Base-by-base conservation (phyloP, 441 rosid genomes). In the Populus hybrid region DNA sequence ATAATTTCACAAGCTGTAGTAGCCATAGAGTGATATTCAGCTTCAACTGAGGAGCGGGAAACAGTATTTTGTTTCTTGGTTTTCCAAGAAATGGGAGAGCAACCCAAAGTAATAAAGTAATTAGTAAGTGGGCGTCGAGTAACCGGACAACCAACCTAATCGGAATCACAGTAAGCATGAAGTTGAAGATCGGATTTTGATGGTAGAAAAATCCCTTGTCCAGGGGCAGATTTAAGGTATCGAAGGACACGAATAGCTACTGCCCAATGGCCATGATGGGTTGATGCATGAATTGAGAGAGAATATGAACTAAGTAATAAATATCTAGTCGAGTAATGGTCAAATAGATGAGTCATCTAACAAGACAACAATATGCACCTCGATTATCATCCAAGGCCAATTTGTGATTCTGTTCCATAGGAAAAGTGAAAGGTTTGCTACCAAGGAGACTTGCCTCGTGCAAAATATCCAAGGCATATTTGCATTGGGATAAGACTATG, bases 201-300 rank as follows among this genome's bases (percentile, higher is more conserved):
- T n/a, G n/a, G n/a, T n/a, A n/a, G n/a, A n/a, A n/a, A n/a, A n/a
- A n/a, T n/a, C n/a, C n/a, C n/a, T n/a, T n/a, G n/a, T n/a, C n/a
- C n/a, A n/a, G n/a, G n/a, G n/a, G n/a, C n/a, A n/a, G n/a, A n/a
- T 26, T 74, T 74, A 4, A 64, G 35, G 7, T 74, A 74, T 2
- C 38, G 1, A 2, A 74, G 9, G 3, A 42, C 24, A 0, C 64
- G 23, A 2, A 75, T 11, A 4, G 40, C 64, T 5, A 40, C 42
- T 16, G 2, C 16, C 74, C 61, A 56, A 16, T 69, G 74, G 1
- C 14, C 24, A 2, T 29, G 18, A 0, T 2, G 45, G 76, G 80
- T 20, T 26, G 31, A 7, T 72, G 31, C 76, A 77, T 77, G 14
- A 77, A 72, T 33, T 64, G 70, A 29, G 71, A 35, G 1, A 77